phyloP scores from a whole-genome alignment of 805 yeast species.

The Komagataella phaffii region DNA sequence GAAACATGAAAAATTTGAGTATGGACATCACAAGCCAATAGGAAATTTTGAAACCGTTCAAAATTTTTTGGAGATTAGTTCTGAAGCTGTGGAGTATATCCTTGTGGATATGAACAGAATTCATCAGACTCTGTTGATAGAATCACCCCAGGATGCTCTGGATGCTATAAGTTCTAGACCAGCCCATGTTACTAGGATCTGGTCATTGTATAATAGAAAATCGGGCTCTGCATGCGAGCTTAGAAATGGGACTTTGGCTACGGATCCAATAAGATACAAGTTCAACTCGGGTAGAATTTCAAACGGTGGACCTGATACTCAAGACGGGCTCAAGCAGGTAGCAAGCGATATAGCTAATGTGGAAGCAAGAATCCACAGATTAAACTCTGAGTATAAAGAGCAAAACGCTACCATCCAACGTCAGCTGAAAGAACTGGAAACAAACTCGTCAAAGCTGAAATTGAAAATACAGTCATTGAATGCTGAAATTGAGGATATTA shows the following conservation, averaged over 20 bases:
- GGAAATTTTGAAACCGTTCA: constrained; percentile 30
- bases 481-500: constrained; percentile 18
- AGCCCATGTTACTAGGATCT: constrained; percentile 25
- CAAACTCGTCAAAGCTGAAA: constrained; percentile 3
- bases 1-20: constrained; percentile 45
- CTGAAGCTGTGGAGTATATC: constrained; percentile 41
- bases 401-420: constrained; percentile 2
- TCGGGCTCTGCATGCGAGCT: constrained; percentile 28
- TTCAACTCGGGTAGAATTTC: background rate
- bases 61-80: constrained; percentile 45
- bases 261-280: constrained; percentile 32
- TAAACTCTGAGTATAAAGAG: constrained; percentile 5
- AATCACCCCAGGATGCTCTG: constrained; percentile 39
- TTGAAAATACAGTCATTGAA: constrained; percentile 8
- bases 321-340: background rate
- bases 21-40: constrained; percentile 27
- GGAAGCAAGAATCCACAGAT: constrained; percentile 8
- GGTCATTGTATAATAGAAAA: constrained; percentile 24
- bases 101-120: constrained; percentile 50
- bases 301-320: background rate
- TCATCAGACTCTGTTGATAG: constrained; percentile 44
- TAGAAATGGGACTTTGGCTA: constrained; percentile 23
- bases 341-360: constrained; percentile 4
- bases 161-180: constrained; percentile 20
- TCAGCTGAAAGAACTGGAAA: constrained; percentile 3